Percentiles rank a stretch among this genome's conserved stretches.
Evolutionary conservation across 257 asterid species (phyloP).

Genomic region (Salvia hispanica): DNA sequence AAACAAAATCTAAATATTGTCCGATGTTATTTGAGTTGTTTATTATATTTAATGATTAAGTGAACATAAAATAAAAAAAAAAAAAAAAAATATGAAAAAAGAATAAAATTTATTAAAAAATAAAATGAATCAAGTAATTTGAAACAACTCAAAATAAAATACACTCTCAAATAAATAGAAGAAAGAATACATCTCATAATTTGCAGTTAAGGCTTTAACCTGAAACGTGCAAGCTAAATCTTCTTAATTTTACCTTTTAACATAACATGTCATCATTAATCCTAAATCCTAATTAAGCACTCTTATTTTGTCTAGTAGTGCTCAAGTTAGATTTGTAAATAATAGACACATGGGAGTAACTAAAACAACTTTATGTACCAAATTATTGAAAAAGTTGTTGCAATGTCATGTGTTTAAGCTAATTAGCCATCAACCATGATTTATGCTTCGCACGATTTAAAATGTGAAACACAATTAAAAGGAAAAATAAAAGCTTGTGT

Average conservation of each 20-base stretch:
- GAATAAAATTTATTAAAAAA: too few species aligned
- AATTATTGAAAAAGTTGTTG: conserved; percentile 23
- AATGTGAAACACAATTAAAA: not conserved
- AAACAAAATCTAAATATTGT: not conserved
- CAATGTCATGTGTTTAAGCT: conserved; percentile 30
- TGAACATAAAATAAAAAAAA: not conserved
- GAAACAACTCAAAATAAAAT: too few species aligned
- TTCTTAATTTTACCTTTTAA: conserved; percentile 15
- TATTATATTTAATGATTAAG: too few species aligned
- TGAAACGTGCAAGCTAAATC: conserved; percentile 25
- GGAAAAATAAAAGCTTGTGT: not conserved
- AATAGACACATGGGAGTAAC: conserved; percentile 22
- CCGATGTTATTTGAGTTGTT: too few species aligned
- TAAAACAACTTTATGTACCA: conserved; percentile 16
- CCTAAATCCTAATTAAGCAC: conserved; percentile 25
- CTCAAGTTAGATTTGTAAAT: not conserved
- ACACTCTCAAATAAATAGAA: too few species aligned
- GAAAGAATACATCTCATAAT: conserved; percentile 35
- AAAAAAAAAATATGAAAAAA: conserved; percentile 5
- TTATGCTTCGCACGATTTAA: conserved; percentile 30
- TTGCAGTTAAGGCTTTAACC: conserved; percentile 43
- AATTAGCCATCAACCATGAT: conserved; percentile 24
- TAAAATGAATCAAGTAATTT: too few species aligned
- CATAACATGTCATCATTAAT: conserved; percentile 27
- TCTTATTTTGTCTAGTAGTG: conserved; percentile 27